Conservation (phyloP, 2,329 filamentous ascomycete genomes). For the Alternaria triticimaculans region DNA sequence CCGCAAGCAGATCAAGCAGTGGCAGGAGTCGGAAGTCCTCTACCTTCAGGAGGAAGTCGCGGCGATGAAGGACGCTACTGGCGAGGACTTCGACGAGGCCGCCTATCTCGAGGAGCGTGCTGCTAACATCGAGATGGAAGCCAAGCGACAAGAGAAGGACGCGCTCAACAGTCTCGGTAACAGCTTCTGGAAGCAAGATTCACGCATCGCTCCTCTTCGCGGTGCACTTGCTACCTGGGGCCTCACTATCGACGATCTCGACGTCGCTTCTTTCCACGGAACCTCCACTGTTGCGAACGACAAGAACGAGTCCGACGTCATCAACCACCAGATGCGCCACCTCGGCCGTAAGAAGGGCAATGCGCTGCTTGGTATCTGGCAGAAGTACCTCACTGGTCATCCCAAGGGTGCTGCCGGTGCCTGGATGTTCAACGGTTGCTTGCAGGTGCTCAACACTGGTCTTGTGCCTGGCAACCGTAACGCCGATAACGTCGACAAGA, state of each 20-base stretch:
- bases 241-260: constrained; percentile 94
- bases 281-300: constrained; percentile 98
- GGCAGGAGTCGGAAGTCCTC: constrained; percentile 93
- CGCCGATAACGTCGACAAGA: constrained; percentile 93
- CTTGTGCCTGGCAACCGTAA: constrained; percentile 97
- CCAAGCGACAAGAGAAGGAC: constrained; percentile 88
- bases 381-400: constrained; percentile 98
- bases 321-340: constrained; percentile 95
- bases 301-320: constrained; percentile 98
- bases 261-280: constrained; percentile 96
- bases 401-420: constrained; percentile 99
- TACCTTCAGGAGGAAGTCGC: constrained; percentile 91
- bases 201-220: constrained; percentile 91
- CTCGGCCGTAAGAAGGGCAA: constrained; percentile 97
- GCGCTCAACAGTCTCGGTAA: constrained; percentile 92
- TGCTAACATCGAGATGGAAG: constrained; percentile 85
- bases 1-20: constrained; percentile 92
- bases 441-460: constrained; percentile 93
- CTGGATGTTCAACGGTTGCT: constrained; percentile 99
- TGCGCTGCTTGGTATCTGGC: constrained; percentile 94
- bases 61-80: constrained; percentile 77
- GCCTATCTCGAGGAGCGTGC: constrained; percentile 88
- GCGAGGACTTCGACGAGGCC: constrained; percentile 74
- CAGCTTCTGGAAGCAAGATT: constrained; percentile 98
- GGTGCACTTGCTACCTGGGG: constrained; percentile 98